Percentiles rank a stretch among this genome's conserved stretches.
phyloP scores from a whole-genome alignment of 345 rosid species.

The Ailanthus altissimus region DNA sequence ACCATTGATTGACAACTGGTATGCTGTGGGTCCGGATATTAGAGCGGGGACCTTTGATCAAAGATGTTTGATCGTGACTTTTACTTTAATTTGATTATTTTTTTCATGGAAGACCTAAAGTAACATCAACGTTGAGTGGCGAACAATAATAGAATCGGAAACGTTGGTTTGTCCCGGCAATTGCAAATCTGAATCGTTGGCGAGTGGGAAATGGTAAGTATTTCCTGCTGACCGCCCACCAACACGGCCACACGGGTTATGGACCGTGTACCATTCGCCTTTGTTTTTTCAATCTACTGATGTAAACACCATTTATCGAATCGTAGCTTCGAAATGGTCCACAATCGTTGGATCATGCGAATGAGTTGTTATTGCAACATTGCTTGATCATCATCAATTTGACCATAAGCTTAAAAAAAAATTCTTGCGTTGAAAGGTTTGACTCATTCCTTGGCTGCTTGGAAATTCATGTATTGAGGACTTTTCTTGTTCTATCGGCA shows the following conservation, averaged over 20 bases:
- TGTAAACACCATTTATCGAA: not conserved
- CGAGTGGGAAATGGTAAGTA: not conserved
- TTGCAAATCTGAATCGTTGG: constrained; percentile 4
- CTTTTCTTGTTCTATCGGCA: not conserved
- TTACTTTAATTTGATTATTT: not conserved
- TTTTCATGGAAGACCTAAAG: not conserved
- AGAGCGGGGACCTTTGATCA: not conserved
- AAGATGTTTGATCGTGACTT: not conserved
- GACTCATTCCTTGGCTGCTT: not conserved
- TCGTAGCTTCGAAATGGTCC: not conserved
- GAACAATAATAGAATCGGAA: not conserved
- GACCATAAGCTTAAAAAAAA: not conserved
- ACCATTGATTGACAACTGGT: not conserved
- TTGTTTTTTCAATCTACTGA: not conserved
- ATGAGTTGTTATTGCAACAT: not conserved
- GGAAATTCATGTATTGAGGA: not conserved
- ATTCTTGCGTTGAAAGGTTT: not conserved
- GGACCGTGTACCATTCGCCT: too few species aligned
- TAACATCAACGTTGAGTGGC: not conserved
- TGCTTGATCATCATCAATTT: not conserved
- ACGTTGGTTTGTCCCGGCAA: not conserved
- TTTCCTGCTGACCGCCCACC: not conserved
- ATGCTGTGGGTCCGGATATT: not conserved
- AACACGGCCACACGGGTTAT: not conserved
- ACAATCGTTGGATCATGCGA: not conserved